Conservation (phyloP, 225 moss, liverwort and hornwort species). For the Antitrichia curtipendula region DNA sequence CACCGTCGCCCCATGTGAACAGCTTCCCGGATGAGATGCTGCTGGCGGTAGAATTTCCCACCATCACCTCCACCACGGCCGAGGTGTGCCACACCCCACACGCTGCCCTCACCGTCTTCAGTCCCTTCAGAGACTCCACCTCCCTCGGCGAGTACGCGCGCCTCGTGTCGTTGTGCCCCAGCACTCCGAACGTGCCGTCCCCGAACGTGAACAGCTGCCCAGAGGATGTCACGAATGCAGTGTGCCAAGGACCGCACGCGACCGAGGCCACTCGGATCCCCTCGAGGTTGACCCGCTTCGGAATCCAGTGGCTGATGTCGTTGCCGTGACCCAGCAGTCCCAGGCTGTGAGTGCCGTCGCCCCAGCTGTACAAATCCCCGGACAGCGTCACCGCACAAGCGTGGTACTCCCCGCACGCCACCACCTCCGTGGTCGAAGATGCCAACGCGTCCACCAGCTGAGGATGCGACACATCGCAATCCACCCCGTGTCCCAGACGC, state of each 20-base stretch:
- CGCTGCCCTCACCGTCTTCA: constrained; percentile 90
- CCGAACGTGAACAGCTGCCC: constrained; percentile 98
- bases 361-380: constrained; percentile 97
- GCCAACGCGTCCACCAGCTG: constrained; percentile 88
- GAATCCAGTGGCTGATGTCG: constrained; percentile 98
- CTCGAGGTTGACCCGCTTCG: constrained; percentile 87
- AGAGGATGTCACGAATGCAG: constrained; percentile 79
- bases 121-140: constrained; percentile 90
- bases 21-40: constrained; percentile 91
- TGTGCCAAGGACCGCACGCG: constrained; percentile 99
- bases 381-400: constrained; percentile 82
- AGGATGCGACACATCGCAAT: constrained; percentile 82
- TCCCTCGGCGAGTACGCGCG: constrained; percentile 75
- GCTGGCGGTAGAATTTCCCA: constrained; percentile 69
- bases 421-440: constrained; percentile 74
- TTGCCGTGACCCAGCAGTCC: constrained; percentile 97
- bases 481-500: constrained; percentile 89
- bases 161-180: constrained; percentile 88
- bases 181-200: constrained; percentile 95
- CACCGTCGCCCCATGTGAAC: constrained; percentile 99
- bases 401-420: constrained; percentile 93
- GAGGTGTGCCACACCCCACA: constrained; percentile 99
- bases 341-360: constrained; percentile 94
- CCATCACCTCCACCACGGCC: constrained; percentile 99
- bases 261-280: constrained; percentile 80